phyloP scores from a whole-genome alignment of 306 rosid genomes.

The Lagenaria siceraria region DNA sequence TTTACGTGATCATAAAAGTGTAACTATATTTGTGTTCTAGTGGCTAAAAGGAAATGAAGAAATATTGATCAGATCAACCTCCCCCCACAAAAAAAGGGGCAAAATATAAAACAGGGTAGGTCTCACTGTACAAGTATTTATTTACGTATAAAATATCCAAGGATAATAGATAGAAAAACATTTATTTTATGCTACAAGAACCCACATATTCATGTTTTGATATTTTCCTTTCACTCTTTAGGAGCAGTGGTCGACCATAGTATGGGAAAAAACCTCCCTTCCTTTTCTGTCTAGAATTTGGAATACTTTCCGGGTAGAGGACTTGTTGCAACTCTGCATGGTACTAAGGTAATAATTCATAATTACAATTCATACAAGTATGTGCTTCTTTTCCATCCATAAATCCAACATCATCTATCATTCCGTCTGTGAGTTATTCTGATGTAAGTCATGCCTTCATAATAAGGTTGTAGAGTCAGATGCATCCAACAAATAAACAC shows the following conservation, averaged over 20 bases:
- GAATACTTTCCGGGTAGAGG: constrained; percentile 98
- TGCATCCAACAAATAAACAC: background rate
- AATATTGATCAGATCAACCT: too few relatives aligned
- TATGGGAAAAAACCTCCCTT: constrained; percentile 78
- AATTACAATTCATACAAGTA: background rate
- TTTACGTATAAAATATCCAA: background rate
- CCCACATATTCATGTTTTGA: background rate
- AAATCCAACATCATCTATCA: background rate
- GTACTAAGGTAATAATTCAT: constrained; percentile 39
- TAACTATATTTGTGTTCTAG: background rate
- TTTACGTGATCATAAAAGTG: background rate
- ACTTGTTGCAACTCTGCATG: constrained; percentile 66
- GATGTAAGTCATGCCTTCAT: background rate
- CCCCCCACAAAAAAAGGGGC: too few relatives aligned
- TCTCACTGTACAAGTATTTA: background rate
- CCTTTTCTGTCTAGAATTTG: constrained; percentile 74
- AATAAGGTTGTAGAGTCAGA: background rate
- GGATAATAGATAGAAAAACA: background rate
- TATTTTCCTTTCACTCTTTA: constrained; percentile 33
- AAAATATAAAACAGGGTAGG: too few relatives aligned
- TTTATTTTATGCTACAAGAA: background rate
- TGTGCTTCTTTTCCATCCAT: background rate
- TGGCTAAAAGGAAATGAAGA: too few relatives aligned
- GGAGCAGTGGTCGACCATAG: constrained; percentile 97
- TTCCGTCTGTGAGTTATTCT: background rate